Evolutionary conservation across 805 yeast species (phyloP).

Genomic region (Teunomyces tritomae): DNA sequence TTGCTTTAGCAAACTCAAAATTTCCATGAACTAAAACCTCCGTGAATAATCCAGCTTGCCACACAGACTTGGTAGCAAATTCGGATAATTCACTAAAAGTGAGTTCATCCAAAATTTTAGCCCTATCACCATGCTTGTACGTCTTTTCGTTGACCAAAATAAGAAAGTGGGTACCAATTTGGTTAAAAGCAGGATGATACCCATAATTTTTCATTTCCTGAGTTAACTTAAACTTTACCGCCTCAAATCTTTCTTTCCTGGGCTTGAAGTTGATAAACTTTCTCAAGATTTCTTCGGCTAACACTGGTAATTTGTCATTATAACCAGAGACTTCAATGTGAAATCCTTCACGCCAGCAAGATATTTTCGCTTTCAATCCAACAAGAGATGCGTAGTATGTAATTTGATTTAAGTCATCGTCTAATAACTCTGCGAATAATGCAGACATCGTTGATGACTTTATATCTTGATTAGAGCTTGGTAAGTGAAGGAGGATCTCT

Average conservation of each 20-base stretch:
- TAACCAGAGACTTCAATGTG: constrained; percentile 71
- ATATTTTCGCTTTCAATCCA: constrained; percentile 60
- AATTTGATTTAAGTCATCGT: constrained; percentile 70
- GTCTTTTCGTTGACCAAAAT: constrained; percentile 69
- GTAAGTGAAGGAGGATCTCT: constrained; percentile 60
- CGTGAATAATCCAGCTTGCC: constrained; percentile 58
- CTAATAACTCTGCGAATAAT: constrained; percentile 66
- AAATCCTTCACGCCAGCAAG: constrained; percentile 67
- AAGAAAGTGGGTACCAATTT: constrained; percentile 62
- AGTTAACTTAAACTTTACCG: constrained; percentile 59
- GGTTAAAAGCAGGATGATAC: constrained; percentile 73
- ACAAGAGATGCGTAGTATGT: constrained; percentile 85
- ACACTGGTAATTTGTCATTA: constrained; percentile 70
- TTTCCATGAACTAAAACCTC: constrained; percentile 84
- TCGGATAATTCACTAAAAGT: constrained; percentile 49
- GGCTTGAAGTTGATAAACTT: constrained; percentile 52
- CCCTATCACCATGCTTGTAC: constrained; percentile 63
- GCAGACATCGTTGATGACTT: constrained; percentile 55
- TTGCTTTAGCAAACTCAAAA: constrained; percentile 50
- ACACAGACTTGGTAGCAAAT: constrained; percentile 44
- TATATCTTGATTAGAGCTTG: constrained; percentile 60
- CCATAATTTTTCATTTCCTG: constrained; percentile 69
- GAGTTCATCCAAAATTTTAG: constrained; percentile 42
- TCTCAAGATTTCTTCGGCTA: constrained; percentile 59
- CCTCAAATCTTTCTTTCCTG: constrained; percentile 57